Conservation (phyloP, 345 rosid species). For the Geranium brycei region DNA sequence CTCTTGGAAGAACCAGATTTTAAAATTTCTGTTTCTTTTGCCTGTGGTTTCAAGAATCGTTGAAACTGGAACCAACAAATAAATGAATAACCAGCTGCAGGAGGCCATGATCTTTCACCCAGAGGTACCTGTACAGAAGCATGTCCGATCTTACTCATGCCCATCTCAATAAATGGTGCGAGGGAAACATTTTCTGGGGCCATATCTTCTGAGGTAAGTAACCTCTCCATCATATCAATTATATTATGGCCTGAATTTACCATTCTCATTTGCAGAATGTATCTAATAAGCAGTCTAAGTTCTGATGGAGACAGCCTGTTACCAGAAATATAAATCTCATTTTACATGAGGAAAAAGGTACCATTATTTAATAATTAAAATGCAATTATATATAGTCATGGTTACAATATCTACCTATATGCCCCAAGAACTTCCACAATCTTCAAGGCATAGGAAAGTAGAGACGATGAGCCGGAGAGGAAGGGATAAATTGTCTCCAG, state of each 20-base stretch:
- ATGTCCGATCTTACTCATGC: slow-evolving; percentile 88
- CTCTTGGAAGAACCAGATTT: slow-evolving; percentile 48
- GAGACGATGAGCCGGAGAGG: slow-evolving; percentile 68
- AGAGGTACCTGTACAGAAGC: slow-evolving; percentile 94
- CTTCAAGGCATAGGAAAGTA: slow-evolving; percentile 75
- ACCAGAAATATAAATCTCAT: slow-evolving; percentile 18
- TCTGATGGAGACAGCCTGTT: slow-evolving; percentile 91
- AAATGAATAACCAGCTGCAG: slow-evolving; percentile 99
- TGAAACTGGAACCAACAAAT: slow-evolving; percentile 95
- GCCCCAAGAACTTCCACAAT: slow-evolving; percentile 96
- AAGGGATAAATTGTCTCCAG: slow-evolving; percentile 84
- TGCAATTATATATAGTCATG: slow-evolving; percentile 3
- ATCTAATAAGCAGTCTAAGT: slow-evolving; percentile 72
- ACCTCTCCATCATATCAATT: slow-evolving; percentile 88
- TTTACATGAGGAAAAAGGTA: slow-evolving; percentile 8
- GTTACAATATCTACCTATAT: slow-evolving; percentile 41
- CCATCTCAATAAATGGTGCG: slow-evolving; percentile 95
- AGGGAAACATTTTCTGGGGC: slow-evolving; percentile 66
- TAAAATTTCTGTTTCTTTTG: slow-evolving; percentile 47
- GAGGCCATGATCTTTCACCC: slow-evolving; percentile 99
- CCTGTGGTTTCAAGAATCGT: slow-evolving; percentile 50
- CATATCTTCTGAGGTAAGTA: slow-evolving; percentile 79
- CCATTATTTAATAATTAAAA: not conserved
- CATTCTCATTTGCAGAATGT: slow-evolving; percentile 71
- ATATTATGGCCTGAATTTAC: slow-evolving; percentile 61